Evolutionary conservation across 495 filamentous ascomycete genomes (phyloP).

Genomic region (Monascus purpureus): DNA sequence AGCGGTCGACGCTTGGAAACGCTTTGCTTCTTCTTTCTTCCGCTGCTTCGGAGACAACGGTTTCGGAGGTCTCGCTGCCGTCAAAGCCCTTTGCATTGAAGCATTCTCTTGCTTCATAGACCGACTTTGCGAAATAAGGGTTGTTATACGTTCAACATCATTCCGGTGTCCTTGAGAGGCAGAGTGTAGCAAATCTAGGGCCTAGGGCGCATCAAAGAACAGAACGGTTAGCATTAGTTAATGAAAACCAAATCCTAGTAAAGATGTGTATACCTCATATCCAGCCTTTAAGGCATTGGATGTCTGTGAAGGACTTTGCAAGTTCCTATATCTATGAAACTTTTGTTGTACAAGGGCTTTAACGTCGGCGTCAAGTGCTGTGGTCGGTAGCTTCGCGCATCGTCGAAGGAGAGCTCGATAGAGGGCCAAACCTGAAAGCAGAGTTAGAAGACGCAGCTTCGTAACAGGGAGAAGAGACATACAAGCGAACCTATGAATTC

Average conservation of each 20-base stretch:
- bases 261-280: slow-evolving; percentile 38
- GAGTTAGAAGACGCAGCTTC: not conserved
- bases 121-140: slow-evolving; percentile 11
- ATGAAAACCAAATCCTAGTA: not conserved
- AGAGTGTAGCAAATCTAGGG: slow-evolving; percentile 26
- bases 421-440: slow-evolving; percentile 49
- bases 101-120: slow-evolving; percentile 8
- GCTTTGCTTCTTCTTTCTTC: slow-evolving; percentile 14
- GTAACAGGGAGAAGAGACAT: slow-evolving; percentile 8
- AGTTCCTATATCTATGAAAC: slow-evolving; percentile 42
- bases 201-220: slow-evolving; percentile 8
- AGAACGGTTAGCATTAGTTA: slow-evolving; percentile 8
- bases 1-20: slow-evolving; percentile 15
- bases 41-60: slow-evolving; percentile 9
- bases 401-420: slow-evolving; percentile 57
- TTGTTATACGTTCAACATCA: slow-evolving; percentile 10
- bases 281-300: slow-evolving; percentile 45
- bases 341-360: slow-evolving; percentile 34
- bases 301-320: slow-evolving; percentile 40
- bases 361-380: slow-evolving; percentile 22
- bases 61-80: not conserved
- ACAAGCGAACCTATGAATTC: slow-evolving; percentile 53
- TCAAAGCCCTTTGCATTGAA: not conserved
- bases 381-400: slow-evolving; percentile 34
- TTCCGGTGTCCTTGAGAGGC: slow-evolving; percentile 18